Base-by-base conservation (phyloP, 202 grass and related monocot genomes). In the Eragrostis tef region DNA sequence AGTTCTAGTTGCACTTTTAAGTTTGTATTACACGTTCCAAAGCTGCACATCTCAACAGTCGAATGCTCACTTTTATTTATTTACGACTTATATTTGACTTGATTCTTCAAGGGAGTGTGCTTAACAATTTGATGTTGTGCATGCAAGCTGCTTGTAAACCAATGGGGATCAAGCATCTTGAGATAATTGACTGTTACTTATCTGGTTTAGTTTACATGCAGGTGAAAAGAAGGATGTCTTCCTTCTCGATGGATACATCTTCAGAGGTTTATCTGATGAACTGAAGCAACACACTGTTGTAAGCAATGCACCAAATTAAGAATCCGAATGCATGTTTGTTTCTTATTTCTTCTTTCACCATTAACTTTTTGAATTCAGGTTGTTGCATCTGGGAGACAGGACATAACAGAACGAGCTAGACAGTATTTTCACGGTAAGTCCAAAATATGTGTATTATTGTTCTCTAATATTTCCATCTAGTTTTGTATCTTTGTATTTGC, bases 361-460 rank as follows among this genome's bases (percentile, higher is more conserved):
- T 36, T 64, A 67, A 54, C 76, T 71, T 61, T 77, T 9, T 68
- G 52, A 58, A 74, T 85, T 46, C 65, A 97, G 92, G 76, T 94
- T 79, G 67, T 97, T 84, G 88, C 94, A 86, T 97, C 92, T 46
- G 94, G 94, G 76, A 82, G 87, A 63, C 75, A 88, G 74, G 77
- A 78, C 67, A 58, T 72, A 79, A 64, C 86, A 73, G 82, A 88
- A 86, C 84, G 64, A 68, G 48, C 84, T 74, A 60, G 49, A n/a
- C 51, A 79, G 49, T 86, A 93, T 79, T 89, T 97, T 78, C 89
- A 87, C 53, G 88, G 94, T 93, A 91, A 47, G 41, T 69, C 69
- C 48, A 72, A n/a, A 79, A 67, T 45, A 76, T 56, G 24, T 26
- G 45, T 64, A 77, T 25, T 20, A 54, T 74, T 70, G 20, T 56